Conservation (phyloP, 192 early-diverging fungal species). For the Chytriomyces sp. region DNA sequence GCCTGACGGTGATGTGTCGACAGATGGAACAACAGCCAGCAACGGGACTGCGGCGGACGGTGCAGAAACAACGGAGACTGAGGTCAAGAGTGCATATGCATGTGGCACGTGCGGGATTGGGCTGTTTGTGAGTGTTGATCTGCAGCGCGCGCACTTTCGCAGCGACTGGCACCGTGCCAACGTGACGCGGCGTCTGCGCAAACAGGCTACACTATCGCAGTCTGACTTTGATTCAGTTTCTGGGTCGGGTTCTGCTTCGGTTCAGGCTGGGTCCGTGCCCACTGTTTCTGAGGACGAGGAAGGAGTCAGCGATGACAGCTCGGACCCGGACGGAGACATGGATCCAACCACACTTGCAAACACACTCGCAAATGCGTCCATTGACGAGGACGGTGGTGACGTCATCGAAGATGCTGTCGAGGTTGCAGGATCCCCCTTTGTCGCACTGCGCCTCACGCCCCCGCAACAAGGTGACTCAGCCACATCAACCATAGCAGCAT, state of each 20-base stretch:
- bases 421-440: background rate
- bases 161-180: conserved; percentile 99
- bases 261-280: too few relatives aligned
- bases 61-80: background rate
- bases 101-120: conserved; percentile 65
- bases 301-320: conserved; percentile 45
- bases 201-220: conserved; percentile 33
- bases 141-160: conserved; percentile 89
- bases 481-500: background rate
- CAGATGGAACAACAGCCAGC: background rate
- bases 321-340: conserved; percentile 25
- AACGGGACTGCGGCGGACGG: background rate
- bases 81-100: background rate
- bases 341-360: conserved; percentile 4
- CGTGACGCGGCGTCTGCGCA: conserved; percentile 77
- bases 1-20: background rate
- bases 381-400: background rate
- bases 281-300: too few relatives aligned
- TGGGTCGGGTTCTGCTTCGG: too few relatives aligned
- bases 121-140: conserved; percentile 81
- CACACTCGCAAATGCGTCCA: background rate
- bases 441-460: background rate
- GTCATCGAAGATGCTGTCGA: background rate
- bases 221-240: too few relatives aligned
- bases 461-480: background rate